phyloP scores from a whole-genome alignment of 2,329 filamentous ascomycete genomes.

The Ilyonectria mors-panacis region DNA sequence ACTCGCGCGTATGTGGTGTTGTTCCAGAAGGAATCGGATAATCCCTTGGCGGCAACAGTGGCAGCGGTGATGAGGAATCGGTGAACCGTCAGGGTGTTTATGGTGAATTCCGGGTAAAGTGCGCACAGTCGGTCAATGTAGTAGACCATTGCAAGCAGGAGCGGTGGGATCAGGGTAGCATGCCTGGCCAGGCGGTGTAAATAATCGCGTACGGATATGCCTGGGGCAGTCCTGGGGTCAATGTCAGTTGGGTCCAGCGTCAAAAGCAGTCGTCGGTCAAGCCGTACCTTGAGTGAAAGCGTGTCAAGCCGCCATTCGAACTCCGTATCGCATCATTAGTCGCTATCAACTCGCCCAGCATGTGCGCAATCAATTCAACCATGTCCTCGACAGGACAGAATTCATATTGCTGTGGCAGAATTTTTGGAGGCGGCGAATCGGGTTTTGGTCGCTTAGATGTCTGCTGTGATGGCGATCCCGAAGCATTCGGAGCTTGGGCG shows the following conservation, averaged over 20 bases:
- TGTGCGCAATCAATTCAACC: slow-evolving; percentile 91
- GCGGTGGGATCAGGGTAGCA: slow-evolving; percentile 91
- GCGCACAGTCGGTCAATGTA: slow-evolving; percentile 97
- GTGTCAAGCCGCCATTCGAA: slow-evolving; percentile 84
- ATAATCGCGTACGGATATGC: slow-evolving; percentile 95
- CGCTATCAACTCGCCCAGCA: slow-evolving; percentile 94
- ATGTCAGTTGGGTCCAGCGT: slow-evolving; percentile 42
- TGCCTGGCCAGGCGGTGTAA: slow-evolving; percentile 93
- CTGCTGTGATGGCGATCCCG: slow-evolving; percentile 48
- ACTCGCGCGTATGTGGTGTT: slow-evolving; percentile 97
- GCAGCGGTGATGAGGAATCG: slow-evolving; percentile 96
- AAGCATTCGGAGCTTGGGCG: slow-evolving; percentile 47
- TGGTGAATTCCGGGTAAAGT: slow-evolving; percentile 93
- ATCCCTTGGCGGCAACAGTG: slow-evolving; percentile 94
- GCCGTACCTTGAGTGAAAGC: slow-evolving; percentile 90
- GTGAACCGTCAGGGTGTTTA: slow-evolving; percentile 96
- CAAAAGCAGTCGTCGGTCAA: slow-evolving; percentile 14
- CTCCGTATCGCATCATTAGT: slow-evolving; percentile 90
- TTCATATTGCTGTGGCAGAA: slow-evolving; percentile 83
- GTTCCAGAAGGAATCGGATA: slow-evolving; percentile 98
- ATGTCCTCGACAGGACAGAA: slow-evolving; percentile 87
- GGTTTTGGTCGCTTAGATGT: slow-evolving; percentile 69
- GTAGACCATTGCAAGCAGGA: slow-evolving; percentile 98
- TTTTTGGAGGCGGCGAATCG: slow-evolving; percentile 66
- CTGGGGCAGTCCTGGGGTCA: slow-evolving; percentile 74